Base-by-base conservation (phyloP, 1,284 basidiomycete genomes). In the Trichosporon sp. region DNA sequence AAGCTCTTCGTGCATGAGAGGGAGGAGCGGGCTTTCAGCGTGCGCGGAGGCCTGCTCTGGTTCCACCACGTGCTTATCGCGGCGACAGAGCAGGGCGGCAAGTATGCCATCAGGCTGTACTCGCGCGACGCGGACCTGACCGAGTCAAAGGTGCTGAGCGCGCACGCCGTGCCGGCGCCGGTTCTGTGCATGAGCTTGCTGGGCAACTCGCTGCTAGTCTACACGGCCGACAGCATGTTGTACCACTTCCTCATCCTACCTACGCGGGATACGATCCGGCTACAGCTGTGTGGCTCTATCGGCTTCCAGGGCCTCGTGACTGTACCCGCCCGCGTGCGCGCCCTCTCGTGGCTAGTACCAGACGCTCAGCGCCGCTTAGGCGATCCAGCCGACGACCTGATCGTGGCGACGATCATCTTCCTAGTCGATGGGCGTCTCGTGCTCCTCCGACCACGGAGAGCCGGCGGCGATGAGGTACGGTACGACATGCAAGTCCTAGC, bases 401-500 rank as follows among this genome's bases (percentile, higher is more conserved):
- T 92, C 14, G 89, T 95, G 13, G 96, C 96, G 0, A 98, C 93
- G 3, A 92, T 99, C 58, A 85, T 99, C 62, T 95, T 99, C 85
- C 88, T 99, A 64, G 91, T 98, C 36, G 94, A 95, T 36, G 94
- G 94, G 4, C 91, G 94, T 69, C 83, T 99, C 31, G 89, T 97
- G 13, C 82, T 98, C 6, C 83, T 99, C 29, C 86, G 89, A 40
- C 91, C 92, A 5, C 82, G 90, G 69, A 90, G 92, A 87, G 87
- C 90, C 0, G 91, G 86, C 8, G 85, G 88, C 63, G 89, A 92
- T 73, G 93, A 97, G 81, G 78, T 79, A 8, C 91, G 91, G 69
- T 99, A 99, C 78, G 95, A 99, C 78, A 89, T 98, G 86, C 95
- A 98, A 74, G 90, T 99, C 49, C 88, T 99, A 29, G 92, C 95